Percentiles rank a stretch among this genome's conserved stretches.
Conservation (phyloP, 1,139 yeast species). For the Candida gigantensis region DNA sequence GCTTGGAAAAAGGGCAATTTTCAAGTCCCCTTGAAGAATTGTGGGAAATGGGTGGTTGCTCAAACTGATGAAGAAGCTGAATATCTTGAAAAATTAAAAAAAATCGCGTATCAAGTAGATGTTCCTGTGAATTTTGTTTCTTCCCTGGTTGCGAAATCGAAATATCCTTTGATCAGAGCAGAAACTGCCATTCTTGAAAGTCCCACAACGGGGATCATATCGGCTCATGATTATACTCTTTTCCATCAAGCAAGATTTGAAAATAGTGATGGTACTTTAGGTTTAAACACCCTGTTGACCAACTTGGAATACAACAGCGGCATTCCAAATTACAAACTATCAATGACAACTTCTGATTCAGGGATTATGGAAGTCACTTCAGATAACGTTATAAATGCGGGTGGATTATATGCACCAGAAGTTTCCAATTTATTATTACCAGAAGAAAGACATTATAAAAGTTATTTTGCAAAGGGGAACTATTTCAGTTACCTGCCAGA, state of each 20-base stretch:
- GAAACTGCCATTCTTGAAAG: constrained; percentile 63
- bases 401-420: constrained; percentile 73
- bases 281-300: constrained; percentile 58
- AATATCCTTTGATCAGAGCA: constrained; percentile 71
- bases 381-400: constrained; percentile 68
- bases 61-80: constrained; percentile 66
- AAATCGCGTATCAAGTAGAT: constrained; percentile 51
- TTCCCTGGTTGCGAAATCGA: constrained; percentile 36
- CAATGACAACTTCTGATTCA: constrained; percentile 16
- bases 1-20: constrained; percentile 39
- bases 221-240: constrained; percentile 73
- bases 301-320: constrained; percentile 34
- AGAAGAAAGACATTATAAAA: constrained; percentile 52
- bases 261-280: constrained; percentile 62
- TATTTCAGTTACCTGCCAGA: constrained; percentile 61
- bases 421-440: constrained; percentile 74
- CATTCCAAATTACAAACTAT: constrained; percentile 21
- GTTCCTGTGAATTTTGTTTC: constrained; percentile 64
- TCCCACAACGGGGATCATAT: constrained; percentile 84
- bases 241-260: constrained; percentile 57
- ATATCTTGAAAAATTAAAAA: constrained; percentile 53
- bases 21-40: constrained; percentile 53
- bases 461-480: constrained; percentile 81
- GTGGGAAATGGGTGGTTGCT: constrained; percentile 92
- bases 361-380: constrained; percentile 51